Evolutionary conservation across 2,329 filamentous ascomycete genomes (phyloP), one percentile per base, ranked within the genome.

Genomic region (Annulohypoxylon truncatum): DNA sequence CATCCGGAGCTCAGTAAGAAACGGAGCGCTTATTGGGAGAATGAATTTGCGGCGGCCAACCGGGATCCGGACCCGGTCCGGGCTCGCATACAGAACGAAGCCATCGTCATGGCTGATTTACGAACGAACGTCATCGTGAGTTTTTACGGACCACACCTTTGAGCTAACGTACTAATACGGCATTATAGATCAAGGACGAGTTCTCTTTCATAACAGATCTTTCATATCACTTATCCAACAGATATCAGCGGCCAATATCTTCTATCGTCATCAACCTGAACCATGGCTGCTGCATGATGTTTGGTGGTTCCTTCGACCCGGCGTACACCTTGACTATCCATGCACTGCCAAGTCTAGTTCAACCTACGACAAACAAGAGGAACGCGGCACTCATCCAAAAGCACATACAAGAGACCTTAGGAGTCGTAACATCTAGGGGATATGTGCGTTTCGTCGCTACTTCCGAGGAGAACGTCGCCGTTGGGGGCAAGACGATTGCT

Each of bases 261-360:
- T 91, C 89, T 7, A 89, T 97, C 62, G 87, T 92, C 75, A 87
- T 96, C 48, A 90, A 88, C 1, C 81, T 97, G n/a, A 86, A 91
- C 42, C 92, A 96, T 74, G 89, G 90, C 24, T 85, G 87, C 12
- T 92, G 90, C 74, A 86, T 97, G 71, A 82, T 93, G 59, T 90
- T 95, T 65, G 91, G 88, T 1, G 91, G 90, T 33, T 89, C 88
- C 4, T 91, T 92, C 68, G 90, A 94, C 53, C 91, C 92, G 2
- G 92, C 92, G 18, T 97, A 97, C 75, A 85, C 90, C 64, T 82
- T 97, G 74, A 90, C 88, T 31, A 86, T 97, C 64, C 90, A 86
- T 33, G 89, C 92, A 0, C 82, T 96, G 8, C 84, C 91, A 0
- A 83, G 83, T 9, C 85, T 92, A 69, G 81, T 96, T 61, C 89